phyloP scores from a whole-genome alignment of 202 grass and related monocot species.

The Zoysia matrella region DNA sequence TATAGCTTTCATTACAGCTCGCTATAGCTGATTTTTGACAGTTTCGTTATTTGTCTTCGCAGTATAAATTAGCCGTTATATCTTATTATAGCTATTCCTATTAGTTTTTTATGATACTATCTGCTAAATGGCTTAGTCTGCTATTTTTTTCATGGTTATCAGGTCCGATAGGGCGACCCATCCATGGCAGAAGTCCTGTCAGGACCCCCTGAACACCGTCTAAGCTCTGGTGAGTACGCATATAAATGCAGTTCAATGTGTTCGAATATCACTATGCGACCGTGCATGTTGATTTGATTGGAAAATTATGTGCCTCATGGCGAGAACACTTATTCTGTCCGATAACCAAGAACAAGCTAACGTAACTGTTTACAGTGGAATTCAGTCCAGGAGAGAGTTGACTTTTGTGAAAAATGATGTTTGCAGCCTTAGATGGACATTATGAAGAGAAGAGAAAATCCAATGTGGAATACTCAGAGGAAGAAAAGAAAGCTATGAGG shows the following conservation, averaged over 20 bases:
- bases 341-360: background rate
- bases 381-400: slow-evolving; percentile 3
- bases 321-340: background rate
- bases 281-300: background rate
- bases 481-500: slow-evolving; percentile 74
- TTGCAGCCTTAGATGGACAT: slow-evolving; percentile 47
- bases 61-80: too few relatives aligned
- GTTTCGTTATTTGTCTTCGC: too few relatives aligned
- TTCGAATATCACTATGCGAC: too few relatives aligned
- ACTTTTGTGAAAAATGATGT: background rate
- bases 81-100: too few relatives aligned
- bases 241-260: background rate
- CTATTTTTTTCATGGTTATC: background rate
- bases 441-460: slow-evolving; percentile 82
- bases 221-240: slow-evolving; percentile 57
- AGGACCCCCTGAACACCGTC: slow-evolving; percentile 63
- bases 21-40: too few relatives aligned
- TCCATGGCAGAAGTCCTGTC: slow-evolving; percentile 84
- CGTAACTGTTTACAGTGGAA: background rate
- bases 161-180: slow-evolving; percentile 52
- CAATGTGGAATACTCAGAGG: slow-evolving; percentile 73
- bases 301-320: background rate
- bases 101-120: too few relatives aligned
- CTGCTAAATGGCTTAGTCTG: too few relatives aligned
- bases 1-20: too few relatives aligned